Conservation (phyloP, 2,329 filamentous ascomycete genomes). For the Ceratocystis variospora region DNA sequence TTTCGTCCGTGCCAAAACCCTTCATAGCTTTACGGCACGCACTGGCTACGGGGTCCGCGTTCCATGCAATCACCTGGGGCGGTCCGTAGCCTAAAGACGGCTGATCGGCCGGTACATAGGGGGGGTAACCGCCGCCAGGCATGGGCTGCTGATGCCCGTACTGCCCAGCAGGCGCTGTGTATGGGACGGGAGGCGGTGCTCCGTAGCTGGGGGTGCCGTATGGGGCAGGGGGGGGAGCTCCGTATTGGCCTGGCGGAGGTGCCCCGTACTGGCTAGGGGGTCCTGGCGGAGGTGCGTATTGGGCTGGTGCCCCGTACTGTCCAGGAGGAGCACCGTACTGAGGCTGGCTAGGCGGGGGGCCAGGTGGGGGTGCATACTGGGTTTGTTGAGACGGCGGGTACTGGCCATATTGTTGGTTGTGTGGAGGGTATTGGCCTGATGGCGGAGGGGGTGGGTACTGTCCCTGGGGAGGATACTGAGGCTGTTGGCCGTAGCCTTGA, state of each 20-base stretch:
- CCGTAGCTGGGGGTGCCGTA: conserved; percentile 28
- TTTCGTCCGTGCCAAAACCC: conserved; percentile 82
- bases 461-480: conserved; percentile 23
- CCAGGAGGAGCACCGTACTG: conserved; percentile 15
- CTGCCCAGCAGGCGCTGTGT: conserved; percentile 25
- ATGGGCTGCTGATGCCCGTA: conserved; percentile 24
- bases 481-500: conserved; percentile 24
- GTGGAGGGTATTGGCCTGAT: conserved; percentile 23
- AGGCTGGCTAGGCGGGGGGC: conserved; percentile 18
- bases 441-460: conserved; percentile 27
- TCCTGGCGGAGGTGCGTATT: conserved; percentile 12
- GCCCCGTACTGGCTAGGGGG: conserved; percentile 20
- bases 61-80: conserved; percentile 53
- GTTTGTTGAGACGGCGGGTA: conserved; percentile 23
- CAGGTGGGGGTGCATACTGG: conserved; percentile 18
- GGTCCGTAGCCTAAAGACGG: conserved; percentile 62
- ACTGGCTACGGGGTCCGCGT: conserved; percentile 56
- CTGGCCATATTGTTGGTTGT: conserved; percentile 28
- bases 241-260: conserved; percentile 18
- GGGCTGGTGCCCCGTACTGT: background rate
- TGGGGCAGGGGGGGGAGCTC: conserved; percentile 17
- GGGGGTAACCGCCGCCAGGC: conserved; percentile 12
- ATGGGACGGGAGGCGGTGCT: conserved; percentile 23
- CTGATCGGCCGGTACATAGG: conserved; percentile 30
- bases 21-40: conserved; percentile 75